phyloP scores from a whole-genome alignment of 2,329 filamentous ascomycete genomes.

The Cytospora piceae region DNA sequence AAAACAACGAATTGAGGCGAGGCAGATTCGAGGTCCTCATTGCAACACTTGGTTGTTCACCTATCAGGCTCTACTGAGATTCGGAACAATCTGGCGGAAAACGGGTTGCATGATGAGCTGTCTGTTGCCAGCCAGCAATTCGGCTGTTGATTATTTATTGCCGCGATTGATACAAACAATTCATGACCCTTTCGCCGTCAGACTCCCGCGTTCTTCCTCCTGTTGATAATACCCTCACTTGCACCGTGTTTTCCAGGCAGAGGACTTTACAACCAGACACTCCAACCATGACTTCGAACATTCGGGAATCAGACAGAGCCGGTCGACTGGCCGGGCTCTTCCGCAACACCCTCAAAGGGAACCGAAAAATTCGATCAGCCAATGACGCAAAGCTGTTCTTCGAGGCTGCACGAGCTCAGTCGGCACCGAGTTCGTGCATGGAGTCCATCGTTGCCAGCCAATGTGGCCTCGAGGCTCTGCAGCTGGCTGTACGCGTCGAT shows the following conservation, averaged over 20 bases:
- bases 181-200: neutral
- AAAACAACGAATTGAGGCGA: neutral
- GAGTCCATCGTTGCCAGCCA: slow-evolving; percentile 37
- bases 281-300: slow-evolving; percentile 2
- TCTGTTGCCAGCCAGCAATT: neutral
- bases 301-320: slow-evolving; percentile 14
- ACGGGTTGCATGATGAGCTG: neutral
- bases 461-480: slow-evolving; percentile 36
- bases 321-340: slow-evolving; percentile 30
- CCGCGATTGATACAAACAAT: neutral
- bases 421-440: slow-evolving; percentile 33
- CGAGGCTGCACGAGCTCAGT: slow-evolving; percentile 35
- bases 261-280: neutral
- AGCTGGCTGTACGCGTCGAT: slow-evolving; percentile 35
- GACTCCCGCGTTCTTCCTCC: no score
- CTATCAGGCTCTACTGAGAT: slow-evolving; percentile 1
- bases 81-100: neutral
- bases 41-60: neutral
- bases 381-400: slow-evolving; percentile 39
- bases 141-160: neutral
- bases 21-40: neutral
- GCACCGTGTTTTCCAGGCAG: no score
- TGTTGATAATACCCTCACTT: neutral
- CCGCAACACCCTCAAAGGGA: slow-evolving; percentile 34
- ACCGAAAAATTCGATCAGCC: slow-evolving; percentile 31